phyloP scores from a whole-genome alignment of 2,329 filamentous ascomycete species.

The Fusarium sp. region DNA sequence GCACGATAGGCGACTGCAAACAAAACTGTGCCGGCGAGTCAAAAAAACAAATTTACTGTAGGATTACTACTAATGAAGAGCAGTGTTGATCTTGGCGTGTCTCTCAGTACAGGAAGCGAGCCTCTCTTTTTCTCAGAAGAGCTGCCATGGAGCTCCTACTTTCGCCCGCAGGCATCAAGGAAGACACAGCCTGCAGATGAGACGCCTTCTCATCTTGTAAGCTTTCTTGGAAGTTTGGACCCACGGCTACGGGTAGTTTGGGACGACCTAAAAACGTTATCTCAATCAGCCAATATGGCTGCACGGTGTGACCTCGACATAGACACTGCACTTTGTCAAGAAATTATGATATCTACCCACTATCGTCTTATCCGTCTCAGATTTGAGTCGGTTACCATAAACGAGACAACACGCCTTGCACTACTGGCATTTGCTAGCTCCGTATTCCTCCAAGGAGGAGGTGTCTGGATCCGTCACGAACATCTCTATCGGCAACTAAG shows the following conservation, averaged over 20 bases:
- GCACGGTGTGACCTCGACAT: neutral
- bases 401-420: neutral
- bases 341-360: neutral
- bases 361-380: neutral
- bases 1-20: neutral
- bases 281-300: neutral
- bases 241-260: neutral
- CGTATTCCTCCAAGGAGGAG: neutral
- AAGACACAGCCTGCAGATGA: neutral
- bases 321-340: neutral
- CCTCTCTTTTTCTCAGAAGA: neutral
- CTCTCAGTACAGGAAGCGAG: neutral
- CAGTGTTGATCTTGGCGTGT: neutral
- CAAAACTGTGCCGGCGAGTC: neutral
- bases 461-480: neutral
- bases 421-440: neutral
- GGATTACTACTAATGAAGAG: neutral
- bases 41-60: accelerated
- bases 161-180: neutral
- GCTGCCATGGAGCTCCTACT: neutral
- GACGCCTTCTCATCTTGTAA: accelerated
- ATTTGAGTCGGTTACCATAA: neutral
- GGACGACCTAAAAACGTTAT: neutral
- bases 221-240: neutral
- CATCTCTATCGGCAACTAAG: neutral